Evolutionary conservation across 768 basidiomycete genomes (phyloP), one percentile per base, ranked within the genome.

Genomic region (Solioccasus polychromus): DNA sequence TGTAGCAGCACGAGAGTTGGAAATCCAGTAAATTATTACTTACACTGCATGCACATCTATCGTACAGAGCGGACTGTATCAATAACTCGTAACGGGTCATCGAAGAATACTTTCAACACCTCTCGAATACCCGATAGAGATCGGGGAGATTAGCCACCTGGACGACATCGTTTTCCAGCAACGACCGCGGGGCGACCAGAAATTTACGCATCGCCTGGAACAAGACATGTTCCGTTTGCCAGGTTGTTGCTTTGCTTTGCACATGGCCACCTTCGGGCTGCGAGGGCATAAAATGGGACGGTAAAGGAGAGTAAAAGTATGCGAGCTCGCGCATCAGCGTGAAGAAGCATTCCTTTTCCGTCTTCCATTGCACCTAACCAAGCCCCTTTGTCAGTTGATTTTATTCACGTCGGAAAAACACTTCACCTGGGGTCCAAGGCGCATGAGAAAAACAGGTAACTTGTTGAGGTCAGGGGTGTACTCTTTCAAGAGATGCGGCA

Each of bases 391-490:
- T 49, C 40, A 51, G 10, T 19, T 10, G 14, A 19, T 6, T 5
- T 32, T 23, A 12, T 20, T 8, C 34, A 1, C 9, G 19, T 24
- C 35, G 44, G 26, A 6, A 17, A 39, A 20, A 42, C 1, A 0
- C 20, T 63, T 47, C 46, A 92, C 93, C 76, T 88, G 85, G n/a
- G 92, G 89, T 0, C 92, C 94, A 6, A 96, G 78, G 32, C 92
- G 78, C 83, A 97, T 87, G 35, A 95, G 73, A 50, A 97, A 90
- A 45, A 82, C 73, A 0, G 96, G 96, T 8, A 98, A 71, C 55
- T 92, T 88, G 55, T 92, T 87, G 4, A 98, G 73, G 60, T 94
- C 89, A 1, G 96, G 96, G 6, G 87, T 87, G 60, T 90, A 97
- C 34, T 89, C 92, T 39, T 80, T 77, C 34, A 97, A 73, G 10